Percentiles rank a stretch among this genome's conserved stretches.
Conservation (phyloP, 352 stramenopile species). For the Phytophthora colocasiae region DNA sequence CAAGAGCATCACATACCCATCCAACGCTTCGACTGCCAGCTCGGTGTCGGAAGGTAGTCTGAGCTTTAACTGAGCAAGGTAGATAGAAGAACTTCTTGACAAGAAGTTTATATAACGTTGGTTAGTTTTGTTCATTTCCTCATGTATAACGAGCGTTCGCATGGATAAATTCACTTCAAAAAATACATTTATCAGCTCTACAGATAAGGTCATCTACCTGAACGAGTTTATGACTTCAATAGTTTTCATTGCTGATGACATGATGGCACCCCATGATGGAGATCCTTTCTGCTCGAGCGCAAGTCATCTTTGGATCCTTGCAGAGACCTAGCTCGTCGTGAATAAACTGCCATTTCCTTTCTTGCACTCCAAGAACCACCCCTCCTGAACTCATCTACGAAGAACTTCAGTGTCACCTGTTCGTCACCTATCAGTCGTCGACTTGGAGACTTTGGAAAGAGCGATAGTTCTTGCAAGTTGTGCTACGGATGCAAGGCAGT, state of each 20-base stretch:
- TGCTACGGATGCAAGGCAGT: slow-evolving; percentile 35
- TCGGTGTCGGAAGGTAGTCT: slow-evolving; percentile 33
- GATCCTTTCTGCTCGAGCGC: too few relatives aligned
- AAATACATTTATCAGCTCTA: too few relatives aligned
- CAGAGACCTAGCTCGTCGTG: neutral
- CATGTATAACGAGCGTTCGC: neutral
- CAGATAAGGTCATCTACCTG: too few relatives aligned
- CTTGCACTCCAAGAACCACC: slow-evolving; percentile 14
- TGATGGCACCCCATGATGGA: too few relatives aligned
- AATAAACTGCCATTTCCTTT: slow-evolving; percentile 1
- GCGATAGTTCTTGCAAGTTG: slow-evolving; percentile 29
- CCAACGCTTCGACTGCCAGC: slow-evolving; percentile 31
- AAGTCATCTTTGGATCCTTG: too few relatives aligned
- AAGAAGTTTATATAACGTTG: neutral
- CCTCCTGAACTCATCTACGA: neutral
- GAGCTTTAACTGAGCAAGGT: neutral
- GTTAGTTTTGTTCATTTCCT: neutral
- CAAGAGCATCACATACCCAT: slow-evolving; percentile 25
- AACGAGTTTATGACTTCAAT: too few relatives aligned
- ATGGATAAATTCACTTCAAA: neutral
- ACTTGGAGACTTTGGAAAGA: slow-evolving; percentile 22
- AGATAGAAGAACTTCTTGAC: neutral
- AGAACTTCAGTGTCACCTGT: slow-evolving; percentile 34
- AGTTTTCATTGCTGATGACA: too few relatives aligned
- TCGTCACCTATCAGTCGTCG: slow-evolving; percentile 12